These are phyloP conservation scores for Spinellus fusiger DNA, from an alignment of 192 early-diverging fungal species.

Conservation along the genomic window DNA sequence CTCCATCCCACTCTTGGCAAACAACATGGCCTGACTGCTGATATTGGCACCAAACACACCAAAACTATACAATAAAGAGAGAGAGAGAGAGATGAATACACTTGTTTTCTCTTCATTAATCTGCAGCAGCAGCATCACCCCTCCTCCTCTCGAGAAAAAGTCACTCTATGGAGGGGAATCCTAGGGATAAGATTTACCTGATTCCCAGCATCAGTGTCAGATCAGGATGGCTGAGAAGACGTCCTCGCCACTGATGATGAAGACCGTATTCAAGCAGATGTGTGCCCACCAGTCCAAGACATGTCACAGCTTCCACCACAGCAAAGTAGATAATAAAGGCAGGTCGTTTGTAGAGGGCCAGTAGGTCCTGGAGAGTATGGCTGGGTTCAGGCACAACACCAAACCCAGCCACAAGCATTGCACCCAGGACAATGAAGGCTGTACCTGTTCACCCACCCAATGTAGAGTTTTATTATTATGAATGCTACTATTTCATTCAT, in stretches of 20 bases:
- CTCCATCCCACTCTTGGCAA: conserved; percentile 76
- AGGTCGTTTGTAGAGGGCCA: conserved; percentile 60
- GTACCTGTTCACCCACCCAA: conserved; percentile 44
- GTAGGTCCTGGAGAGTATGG: conserved; percentile 62
- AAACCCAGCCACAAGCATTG: conserved; percentile 64
- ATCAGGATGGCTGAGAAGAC: conserved; percentile 13
- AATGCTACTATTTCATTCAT: background rate
- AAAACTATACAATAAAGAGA: conserved; percentile 29
- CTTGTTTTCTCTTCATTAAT: no score
- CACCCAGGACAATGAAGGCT: conserved; percentile 58
- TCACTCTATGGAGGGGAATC: no score
- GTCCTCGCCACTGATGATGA: background rate
- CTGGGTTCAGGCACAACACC: conserved; percentile 72
- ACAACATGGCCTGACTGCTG: conserved; percentile 68
- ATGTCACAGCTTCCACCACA: conserved; percentile 44
- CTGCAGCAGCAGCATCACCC: no score
- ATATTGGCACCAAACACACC: conserved; percentile 69
- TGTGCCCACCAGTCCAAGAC: conserved; percentile 40
- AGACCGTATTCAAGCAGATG: conserved; percentile 40
- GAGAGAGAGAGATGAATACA: no score
- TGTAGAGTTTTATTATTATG: background rate
- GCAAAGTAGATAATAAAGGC: conserved; percentile 64
- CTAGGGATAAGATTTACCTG: no score
- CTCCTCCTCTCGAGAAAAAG: no score
- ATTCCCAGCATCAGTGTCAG: conserved; percentile 25